Conservation (phyloP, 106 monocot species). For the Iris macrosiphon region DNA sequence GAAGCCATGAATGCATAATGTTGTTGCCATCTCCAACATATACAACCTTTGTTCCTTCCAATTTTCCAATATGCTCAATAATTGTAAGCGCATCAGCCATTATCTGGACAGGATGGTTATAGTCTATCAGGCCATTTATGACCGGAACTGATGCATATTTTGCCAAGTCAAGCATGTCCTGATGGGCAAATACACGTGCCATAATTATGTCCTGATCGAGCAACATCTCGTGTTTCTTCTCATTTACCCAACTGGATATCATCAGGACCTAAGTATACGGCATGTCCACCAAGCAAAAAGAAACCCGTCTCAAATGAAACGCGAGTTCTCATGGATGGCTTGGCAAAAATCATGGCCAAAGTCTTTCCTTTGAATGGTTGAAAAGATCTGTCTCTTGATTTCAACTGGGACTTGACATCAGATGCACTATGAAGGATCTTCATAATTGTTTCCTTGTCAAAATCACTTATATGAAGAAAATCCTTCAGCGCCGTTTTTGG, state of each 20-base stretch:
- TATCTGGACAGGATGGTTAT: constrained; percentile 96
- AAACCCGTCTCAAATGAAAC: constrained; percentile 98
- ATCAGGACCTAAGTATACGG: constrained; percentile 88
- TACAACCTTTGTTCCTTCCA: constrained; percentile 92
- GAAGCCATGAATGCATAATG: constrained; percentile 97
- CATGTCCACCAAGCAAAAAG: constrained; percentile 95
- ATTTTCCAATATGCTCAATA: constrained; percentile 74
- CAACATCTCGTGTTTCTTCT: constrained; percentile 94
- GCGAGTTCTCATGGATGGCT: constrained; percentile 95
- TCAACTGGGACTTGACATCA: constrained; percentile 75
- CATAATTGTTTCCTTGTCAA: constrained; percentile 79
- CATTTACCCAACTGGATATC: constrained; percentile 98
- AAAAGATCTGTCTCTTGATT: constrained; percentile 78
- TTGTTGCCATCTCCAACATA: constrained; percentile 99
- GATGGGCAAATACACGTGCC: constrained; percentile 95
- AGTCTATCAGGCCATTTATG: constrained; percentile 91
- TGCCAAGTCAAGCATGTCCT: constrained; percentile 91
- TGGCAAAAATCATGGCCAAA: constrained; percentile 97
- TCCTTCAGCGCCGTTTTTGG: constrained; percentile 42
- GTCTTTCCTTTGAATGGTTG: constrained; percentile 96
- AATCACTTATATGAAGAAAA: constrained; percentile 88
- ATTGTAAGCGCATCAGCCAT: constrained; percentile 99
- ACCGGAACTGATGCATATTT: constrained; percentile 82
- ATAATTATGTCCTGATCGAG: constrained; percentile 93
- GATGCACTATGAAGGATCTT: constrained; percentile 67